Percentiles rank a stretch among this genome's conserved stretches.
These are phyloP conservation scores for Geotrichum reessii DNA, from an alignment of 1,139 yeast genomes.

Conservation along the genomic window DNA sequence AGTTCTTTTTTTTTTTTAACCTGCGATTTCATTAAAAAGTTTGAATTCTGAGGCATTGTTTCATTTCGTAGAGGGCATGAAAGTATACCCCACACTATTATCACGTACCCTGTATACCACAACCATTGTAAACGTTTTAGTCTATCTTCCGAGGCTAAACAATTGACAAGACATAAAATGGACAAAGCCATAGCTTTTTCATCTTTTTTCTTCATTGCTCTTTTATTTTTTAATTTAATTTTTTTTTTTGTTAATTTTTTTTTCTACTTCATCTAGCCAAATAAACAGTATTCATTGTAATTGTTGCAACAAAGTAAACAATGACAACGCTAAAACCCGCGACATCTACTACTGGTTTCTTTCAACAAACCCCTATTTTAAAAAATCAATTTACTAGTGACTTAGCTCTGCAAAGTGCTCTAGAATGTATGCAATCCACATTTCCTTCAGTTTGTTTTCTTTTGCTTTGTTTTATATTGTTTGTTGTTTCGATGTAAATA, in stretches of 20 bases:
- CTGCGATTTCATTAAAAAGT: too few species aligned
- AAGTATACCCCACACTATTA: neutral
- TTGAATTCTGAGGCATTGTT: too few species aligned
- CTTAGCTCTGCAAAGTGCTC: slow-evolving; percentile 25
- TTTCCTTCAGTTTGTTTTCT: neutral
- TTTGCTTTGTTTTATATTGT: neutral
- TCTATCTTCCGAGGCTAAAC: neutral
- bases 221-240: too few species aligned
- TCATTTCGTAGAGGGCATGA: too few species aligned
- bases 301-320: neutral
- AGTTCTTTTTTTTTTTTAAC: neutral
- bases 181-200: neutral
- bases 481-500: neutral
- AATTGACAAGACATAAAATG: neutral
- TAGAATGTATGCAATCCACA: slow-evolving; percentile 17
- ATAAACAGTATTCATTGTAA: neutral
- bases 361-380: slow-evolving; percentile 27
- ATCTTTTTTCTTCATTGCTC: neutral
- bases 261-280: neutral
- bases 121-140: too few species aligned
- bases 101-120: neutral
- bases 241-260: too few species aligned
- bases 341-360: slow-evolving; percentile 29
- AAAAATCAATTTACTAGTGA: slow-evolving; percentile 28
- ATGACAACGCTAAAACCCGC: slow-evolving; percentile 24